Conservation (phyloP, 2,329 filamentous ascomycete species). For the Penicillium palitans region DNA sequence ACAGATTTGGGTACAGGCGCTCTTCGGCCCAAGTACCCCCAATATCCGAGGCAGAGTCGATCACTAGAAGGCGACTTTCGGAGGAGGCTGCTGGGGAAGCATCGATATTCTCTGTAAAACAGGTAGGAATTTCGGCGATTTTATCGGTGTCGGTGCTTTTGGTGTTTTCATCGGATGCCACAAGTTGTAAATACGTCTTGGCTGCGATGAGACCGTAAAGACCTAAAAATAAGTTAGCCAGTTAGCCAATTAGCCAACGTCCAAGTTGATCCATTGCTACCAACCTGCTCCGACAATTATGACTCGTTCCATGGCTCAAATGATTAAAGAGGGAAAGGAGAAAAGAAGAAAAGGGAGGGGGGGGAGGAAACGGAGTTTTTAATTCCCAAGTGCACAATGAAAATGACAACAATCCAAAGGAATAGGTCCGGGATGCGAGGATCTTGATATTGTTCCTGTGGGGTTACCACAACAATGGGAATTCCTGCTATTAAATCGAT, state of each 20-base stretch:
- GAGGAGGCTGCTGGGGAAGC: not conserved
- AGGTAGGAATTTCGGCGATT: constrained; percentile 2
- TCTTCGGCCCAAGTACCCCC: constrained; percentile 32
- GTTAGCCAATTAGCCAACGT: not conserved
- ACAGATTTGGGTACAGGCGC: constrained; percentile 31
- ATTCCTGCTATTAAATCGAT: not conserved
- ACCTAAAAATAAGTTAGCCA: constrained; percentile 15
- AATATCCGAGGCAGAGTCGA: constrained; percentile 27
- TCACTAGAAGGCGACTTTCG: constrained; percentile 21
- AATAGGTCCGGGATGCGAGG: not conserved
- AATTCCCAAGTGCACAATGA: not conserved
- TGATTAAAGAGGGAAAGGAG: not conserved
- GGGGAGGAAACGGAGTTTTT: not conserved
- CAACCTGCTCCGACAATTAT: constrained; percentile 25
- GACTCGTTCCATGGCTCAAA: constrained; percentile 19
- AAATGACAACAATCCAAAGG: constrained; percentile 10
- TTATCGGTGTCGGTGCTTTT: not conserved
- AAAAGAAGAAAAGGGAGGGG: not conserved
- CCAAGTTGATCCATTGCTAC: not conserved
- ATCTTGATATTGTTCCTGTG: constrained; percentile 23
- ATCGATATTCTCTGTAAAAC: constrained; percentile 11
- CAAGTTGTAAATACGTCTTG: constrained; percentile 32
- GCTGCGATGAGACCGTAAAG: constrained; percentile 32
- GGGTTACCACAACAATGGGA: constrained; percentile 1
- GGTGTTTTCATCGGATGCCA: not conserved